Conservation (phyloP, 805 yeast species). For the Wickerhamiella cacticola region DNA sequence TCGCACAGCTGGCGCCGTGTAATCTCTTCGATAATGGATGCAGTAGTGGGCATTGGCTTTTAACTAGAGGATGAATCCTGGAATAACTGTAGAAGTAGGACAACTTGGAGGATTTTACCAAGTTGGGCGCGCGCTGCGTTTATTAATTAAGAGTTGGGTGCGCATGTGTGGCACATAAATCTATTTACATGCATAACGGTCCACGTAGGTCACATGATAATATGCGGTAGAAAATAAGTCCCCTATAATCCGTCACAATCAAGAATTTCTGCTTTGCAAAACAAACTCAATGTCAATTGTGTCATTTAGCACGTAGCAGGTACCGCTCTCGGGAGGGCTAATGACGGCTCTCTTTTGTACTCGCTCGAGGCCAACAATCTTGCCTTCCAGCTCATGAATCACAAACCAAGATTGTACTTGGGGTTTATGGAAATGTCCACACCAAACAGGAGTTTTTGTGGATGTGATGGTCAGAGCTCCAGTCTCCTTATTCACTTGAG, state of each 20-base stretch:
- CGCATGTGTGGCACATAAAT: background rate
- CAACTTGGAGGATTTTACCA: background rate
- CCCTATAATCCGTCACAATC: background rate
- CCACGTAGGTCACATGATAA: background rate
- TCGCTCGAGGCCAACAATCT: conserved; percentile 57
- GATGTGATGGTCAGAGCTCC: conserved; percentile 28
- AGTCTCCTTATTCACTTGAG: conserved; percentile 26
- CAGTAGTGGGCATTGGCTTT: background rate
- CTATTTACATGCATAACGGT: background rate
- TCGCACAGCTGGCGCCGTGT: background rate
- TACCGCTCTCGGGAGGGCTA: conserved; percentile 12
- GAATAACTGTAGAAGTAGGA: background rate
- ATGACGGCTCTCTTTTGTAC: conserved; percentile 44
- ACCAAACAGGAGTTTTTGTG: conserved; percentile 39
- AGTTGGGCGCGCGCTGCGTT: background rate
- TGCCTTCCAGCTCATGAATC: conserved; percentile 42
- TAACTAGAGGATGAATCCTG: background rate
- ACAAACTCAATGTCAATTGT: conserved; percentile 22
- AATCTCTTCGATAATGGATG: background rate
- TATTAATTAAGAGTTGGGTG: background rate
- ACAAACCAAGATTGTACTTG: conserved; percentile 93
- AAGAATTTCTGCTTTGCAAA: background rate
- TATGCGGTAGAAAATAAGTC: background rate
- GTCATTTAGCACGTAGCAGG: conserved; percentile 20
- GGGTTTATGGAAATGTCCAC: conserved; percentile 76